A percentile compares a stretch with the other conserved stretches of the same genome.
These are phyloP conservation scores for Globisporangium middletonii DNA, from an alignment of 352 stramenopile species.

Conservation along the genomic window DNA sequence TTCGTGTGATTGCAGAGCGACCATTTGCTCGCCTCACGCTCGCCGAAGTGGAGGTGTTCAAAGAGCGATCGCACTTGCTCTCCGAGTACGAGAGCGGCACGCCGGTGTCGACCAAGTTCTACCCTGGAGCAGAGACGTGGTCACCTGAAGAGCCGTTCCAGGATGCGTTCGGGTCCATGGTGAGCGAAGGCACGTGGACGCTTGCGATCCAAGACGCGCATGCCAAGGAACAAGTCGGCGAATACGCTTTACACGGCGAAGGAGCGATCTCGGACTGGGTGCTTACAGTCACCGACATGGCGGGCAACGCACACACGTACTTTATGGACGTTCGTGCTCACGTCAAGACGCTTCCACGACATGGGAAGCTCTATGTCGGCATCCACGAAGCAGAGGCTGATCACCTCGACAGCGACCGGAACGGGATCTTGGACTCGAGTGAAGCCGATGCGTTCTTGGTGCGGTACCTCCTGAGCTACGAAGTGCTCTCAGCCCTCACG, in stretches of 20 bases:
- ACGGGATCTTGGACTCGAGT: constrained; percentile 45
- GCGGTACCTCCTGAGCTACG: constrained; percentile 46
- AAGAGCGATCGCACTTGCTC: constrained; percentile 41
- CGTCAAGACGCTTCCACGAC: constrained; percentile 57
- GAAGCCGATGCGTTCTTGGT: constrained; percentile 50
- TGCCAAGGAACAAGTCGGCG: constrained; percentile 9
- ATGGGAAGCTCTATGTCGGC: constrained; percentile 55
- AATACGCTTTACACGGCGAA: constrained; percentile 19
- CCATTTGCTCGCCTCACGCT: constrained; percentile 42
- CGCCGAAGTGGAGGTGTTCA: constrained; percentile 73
- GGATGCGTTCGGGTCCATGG: constrained; percentile 34
- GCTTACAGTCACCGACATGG: constrained; percentile 56
- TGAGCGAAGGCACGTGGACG: constrained; percentile 53
- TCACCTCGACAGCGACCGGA: constrained; percentile 54
- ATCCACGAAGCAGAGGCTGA: constrained; percentile 54
- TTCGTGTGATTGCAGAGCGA: constrained; percentile 51
- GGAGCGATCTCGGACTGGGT: constrained; percentile 73
- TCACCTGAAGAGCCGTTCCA: constrained; percentile 62
- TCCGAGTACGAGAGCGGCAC: constrained; percentile 54
- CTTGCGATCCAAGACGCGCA: constrained; percentile 40
- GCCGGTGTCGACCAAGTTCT: constrained; percentile 37
- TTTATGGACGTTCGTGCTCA: constrained; percentile 64
- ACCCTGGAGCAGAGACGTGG: constrained; percentile 42
- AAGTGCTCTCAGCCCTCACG: constrained; percentile 25
- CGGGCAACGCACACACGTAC: constrained; percentile 41